phyloP scores from a whole-genome alignment of 106 monocot species.

The Triglochin maritima region DNA sequence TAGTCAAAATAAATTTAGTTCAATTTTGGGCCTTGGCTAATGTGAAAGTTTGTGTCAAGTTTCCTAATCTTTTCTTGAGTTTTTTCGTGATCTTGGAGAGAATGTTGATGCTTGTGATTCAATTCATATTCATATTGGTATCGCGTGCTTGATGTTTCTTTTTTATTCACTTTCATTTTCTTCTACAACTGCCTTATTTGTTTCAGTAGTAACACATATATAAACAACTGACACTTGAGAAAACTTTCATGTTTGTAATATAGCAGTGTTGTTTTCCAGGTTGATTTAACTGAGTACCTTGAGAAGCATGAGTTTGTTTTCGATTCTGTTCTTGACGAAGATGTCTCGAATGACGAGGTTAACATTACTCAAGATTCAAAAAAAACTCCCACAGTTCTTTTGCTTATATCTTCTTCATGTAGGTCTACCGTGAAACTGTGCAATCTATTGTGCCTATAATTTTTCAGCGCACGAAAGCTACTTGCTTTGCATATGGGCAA shows the following conservation, averaged over 20 bases:
- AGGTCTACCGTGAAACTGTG: conserved; percentile 92
- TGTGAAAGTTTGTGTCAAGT: no score
- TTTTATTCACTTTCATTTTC: no score
- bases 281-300: conserved; percentile 89
- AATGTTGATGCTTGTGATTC: no score
- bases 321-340: conserved; percentile 91
- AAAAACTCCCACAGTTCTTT: neutral
- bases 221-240: neutral
- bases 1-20: no score
- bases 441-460: conserved; percentile 85
- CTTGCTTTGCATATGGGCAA: conserved; percentile 99
- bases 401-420: conserved; percentile 1
- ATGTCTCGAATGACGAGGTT: conserved; percentile 95
- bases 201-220: neutral
- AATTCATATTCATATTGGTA: no score
- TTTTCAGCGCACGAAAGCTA: conserved; percentile 89
- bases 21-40: no score
- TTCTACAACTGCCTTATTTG: no score
- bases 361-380: neutral
- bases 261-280: conserved; percentile 23
- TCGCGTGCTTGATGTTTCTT: no score
- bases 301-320: conserved; percentile 98
- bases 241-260: neutral
- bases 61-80: no score
- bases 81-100: no score